A percentile compares a stretch with the other conserved stretches of the same genome.
Evolutionary conservation across 1,284 basidiomycete species (phyloP).

Genomic region (Leccinum griseonigrum): DNA sequence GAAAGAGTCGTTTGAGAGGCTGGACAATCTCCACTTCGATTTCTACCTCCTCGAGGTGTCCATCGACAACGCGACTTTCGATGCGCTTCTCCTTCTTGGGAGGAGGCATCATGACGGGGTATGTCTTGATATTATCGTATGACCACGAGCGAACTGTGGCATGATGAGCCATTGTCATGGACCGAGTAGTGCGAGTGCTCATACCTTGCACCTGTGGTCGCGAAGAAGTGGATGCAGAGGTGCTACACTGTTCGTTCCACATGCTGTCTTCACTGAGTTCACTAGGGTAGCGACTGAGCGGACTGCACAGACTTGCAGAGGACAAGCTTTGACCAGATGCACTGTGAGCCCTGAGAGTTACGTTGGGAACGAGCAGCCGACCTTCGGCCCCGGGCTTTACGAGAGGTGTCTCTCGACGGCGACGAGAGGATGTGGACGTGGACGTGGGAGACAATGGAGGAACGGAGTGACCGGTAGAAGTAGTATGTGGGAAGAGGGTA

Average conservation of each 20-base stretch:
- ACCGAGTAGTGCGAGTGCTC: constrained; percentile 5
- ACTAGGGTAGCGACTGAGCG: constrained; percentile 30
- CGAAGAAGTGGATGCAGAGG: constrained; percentile 20
- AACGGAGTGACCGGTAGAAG: constrained; percentile 31
- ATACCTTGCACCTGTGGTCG: constrained; percentile 34
- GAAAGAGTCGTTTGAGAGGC: constrained; percentile 48
- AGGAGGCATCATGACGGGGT: constrained; percentile 58
- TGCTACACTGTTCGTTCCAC: constrained; percentile 20
- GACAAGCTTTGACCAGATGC: constrained; percentile 40
- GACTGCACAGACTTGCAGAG: constrained; percentile 33
- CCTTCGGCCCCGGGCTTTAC: constrained; percentile 58
- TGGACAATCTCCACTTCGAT: constrained; percentile 48
- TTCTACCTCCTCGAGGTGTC: constrained; percentile 48
- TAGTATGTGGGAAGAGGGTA: constrained; percentile 38
- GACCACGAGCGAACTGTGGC: constrained; percentile 59
- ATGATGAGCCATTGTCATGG: background rate
- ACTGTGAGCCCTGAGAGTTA: constrained; percentile 51
- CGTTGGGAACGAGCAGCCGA: constrained; percentile 63
- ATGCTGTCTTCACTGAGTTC: constrained; percentile 36
- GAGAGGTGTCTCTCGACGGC: constrained; percentile 49
- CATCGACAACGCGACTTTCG: constrained; percentile 48
- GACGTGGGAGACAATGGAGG: constrained; percentile 28
- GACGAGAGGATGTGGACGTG: constrained; percentile 30
- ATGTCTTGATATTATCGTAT: constrained; percentile 65
- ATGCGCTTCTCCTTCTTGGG: constrained; percentile 53